Evolutionary conservation across 768 basidiomycete species (phyloP), one percentile per base, ranked within the genome.

Genomic region (Royoungia palumana): DNA sequence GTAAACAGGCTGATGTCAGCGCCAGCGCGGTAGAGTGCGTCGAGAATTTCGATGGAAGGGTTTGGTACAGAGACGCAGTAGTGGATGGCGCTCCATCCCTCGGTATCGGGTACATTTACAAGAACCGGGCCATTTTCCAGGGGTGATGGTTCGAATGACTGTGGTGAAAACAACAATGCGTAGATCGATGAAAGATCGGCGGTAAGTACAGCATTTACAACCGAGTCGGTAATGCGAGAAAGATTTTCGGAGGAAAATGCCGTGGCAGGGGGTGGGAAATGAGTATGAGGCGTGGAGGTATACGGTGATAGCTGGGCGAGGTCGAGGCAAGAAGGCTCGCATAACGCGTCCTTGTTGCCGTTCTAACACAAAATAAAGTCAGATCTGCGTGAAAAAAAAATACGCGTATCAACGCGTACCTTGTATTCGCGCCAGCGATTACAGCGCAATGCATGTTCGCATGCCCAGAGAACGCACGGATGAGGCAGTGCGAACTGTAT

Each of bases 1-100:
- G 86, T 88, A 65, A 87, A 88, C 24, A 89, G 70, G 40, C 83
- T 75, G 52, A 85, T 68, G 56, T 90, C 87, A 19, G 86, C 85
- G 39, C 88, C 88, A 28, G 87, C 87, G 50, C 78, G 81, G 57
- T 87, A 89, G 34, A 90, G 71, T 21, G 80, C 76, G 54, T 90
- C 86, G 50, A 89, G 72, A 46, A 83, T 71, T 46, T 82, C 75
- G 36, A 79, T 68, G 12, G 80, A 84, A 4, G 84, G 87, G 20
- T 69, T 66, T 44, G 70, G 66, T 42, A 72, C 71, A 49, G 79
- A 75, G 47, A 76, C 81, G 60, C 83, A 86, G 58, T 89, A 74
- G 57, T 90, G 88, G 42, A 89, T 75, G 46, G 82, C 73, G 54
- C 83, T 82, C 85, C 87, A 88, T 41, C 86, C 87, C 42, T 77